These are phyloP conservation scores for Glycine soja DNA, from an alignment of 306 rosid genomes.

Conservation along the genomic window DNA sequence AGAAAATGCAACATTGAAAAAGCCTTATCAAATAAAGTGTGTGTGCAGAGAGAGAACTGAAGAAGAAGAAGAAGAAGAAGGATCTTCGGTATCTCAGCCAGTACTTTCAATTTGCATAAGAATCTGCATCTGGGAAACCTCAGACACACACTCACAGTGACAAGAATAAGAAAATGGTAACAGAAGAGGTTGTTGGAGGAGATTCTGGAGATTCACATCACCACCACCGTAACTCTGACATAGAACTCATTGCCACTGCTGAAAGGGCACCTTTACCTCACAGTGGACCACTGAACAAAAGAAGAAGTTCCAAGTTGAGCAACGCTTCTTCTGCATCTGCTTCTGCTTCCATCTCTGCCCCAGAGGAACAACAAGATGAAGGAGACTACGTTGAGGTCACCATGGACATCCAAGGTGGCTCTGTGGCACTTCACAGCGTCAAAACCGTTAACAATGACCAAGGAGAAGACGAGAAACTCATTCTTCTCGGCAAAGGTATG, in stretches of 20 bases:
- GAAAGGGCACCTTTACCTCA: slow-evolving; percentile 17
- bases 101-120: neutral
- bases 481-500: slow-evolving; percentile 48
- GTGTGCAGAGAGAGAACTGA: neutral
- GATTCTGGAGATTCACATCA: slow-evolving; percentile 40
- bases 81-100: neutral
- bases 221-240: slow-evolving; percentile 38
- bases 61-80: neutral
- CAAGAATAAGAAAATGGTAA: slow-evolving; percentile 32
- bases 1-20: neutral
- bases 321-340: slow-evolving; percentile 12
- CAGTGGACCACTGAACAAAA: slow-evolving; percentile 45
- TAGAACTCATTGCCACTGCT: slow-evolving; percentile 48
- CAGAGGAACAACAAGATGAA: slow-evolving; percentile 39
- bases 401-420: slow-evolving; percentile 58
- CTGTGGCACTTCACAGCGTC: slow-evolving; percentile 60
- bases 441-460: slow-evolving; percentile 20
- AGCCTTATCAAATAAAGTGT: neutral
- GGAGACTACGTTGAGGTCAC: slow-evolving; percentile 54
- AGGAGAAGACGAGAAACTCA: slow-evolving; percentile 46
- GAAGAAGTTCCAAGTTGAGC: slow-evolving; percentile 46
- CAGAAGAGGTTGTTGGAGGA: slow-evolving; percentile 29
- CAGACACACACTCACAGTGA: neutral
- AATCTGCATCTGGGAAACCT: slow-evolving; percentile 10
- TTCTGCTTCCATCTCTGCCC: slow-evolving; percentile 26